A percentile compares a stretch with the other conserved stretches of the same genome.
Conservation (phyloP, 345 rosid species). For the Anastatica hierochuntica region DNA sequence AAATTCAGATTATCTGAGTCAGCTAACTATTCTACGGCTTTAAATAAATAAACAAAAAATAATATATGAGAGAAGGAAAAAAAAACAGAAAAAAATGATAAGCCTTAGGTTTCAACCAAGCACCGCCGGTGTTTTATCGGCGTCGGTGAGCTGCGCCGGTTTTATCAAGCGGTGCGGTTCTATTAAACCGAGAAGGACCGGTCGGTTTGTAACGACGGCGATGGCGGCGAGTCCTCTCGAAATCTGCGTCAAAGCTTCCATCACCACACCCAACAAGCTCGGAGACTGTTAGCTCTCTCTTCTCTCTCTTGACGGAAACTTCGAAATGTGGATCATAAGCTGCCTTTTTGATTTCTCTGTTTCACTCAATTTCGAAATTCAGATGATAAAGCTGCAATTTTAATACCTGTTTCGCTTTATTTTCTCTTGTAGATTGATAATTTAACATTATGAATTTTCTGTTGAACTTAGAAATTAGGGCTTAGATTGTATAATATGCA, state of each 20-base stretch:
- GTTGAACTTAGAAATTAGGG: no score
- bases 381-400: neutral
- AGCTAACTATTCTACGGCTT: no score
- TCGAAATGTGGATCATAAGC: slow-evolving; percentile 12
- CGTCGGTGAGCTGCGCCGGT: slow-evolving; percentile 33
- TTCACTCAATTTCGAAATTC: neutral
- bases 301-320: neutral
- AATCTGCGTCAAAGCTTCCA: slow-evolving; percentile 82
- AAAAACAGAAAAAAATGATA: slow-evolving; percentile 32
- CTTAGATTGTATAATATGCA: no score
- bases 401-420: neutral
- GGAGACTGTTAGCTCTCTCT: slow-evolving; percentile 69
- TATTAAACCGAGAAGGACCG: slow-evolving; percentile 9
- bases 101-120: slow-evolving; percentile 38
- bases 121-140: slow-evolving; percentile 37
- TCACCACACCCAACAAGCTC: slow-evolving; percentile 55
- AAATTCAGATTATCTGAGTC: slow-evolving; percentile 1
- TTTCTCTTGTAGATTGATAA: neutral
- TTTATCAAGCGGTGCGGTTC: slow-evolving; percentile 16
- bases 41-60: no score
- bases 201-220: slow-evolving; percentile 26
- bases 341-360: neutral
- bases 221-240: slow-evolving; percentile 54
- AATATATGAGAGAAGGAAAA: no score
- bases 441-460: neutral